These are phyloP conservation scores for Artemisia argyi DNA, from an alignment of 129 eudicot species.

Conservation along the genomic window DNA sequence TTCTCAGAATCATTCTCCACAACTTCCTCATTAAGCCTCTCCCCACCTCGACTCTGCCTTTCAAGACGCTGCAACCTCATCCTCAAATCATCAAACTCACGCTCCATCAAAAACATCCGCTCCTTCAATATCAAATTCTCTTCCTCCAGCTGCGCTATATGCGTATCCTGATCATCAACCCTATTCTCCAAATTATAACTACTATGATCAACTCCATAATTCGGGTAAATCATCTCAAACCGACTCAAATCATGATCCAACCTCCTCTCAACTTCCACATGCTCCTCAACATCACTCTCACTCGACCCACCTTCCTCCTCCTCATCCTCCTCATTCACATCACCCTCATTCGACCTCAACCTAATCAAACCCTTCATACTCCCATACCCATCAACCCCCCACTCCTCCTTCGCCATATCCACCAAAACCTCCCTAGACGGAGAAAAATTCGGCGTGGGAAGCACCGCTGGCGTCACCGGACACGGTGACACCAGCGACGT, in stretches of 20 bases:
- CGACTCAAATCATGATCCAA: slow-evolving; percentile 92
- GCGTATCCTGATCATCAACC: slow-evolving; percentile 43
- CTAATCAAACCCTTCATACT: slow-evolving; percentile 51
- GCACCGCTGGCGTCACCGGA: slow-evolving; percentile 81
- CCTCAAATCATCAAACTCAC: slow-evolving; percentile 82
- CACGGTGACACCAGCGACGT: slow-evolving; percentile 77
- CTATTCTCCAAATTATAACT: slow-evolving; percentile 39
- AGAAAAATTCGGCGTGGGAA: slow-evolving; percentile 82
- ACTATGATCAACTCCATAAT: slow-evolving; percentile 38
- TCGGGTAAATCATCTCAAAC: slow-evolving; percentile 90
- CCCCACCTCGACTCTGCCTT: slow-evolving; percentile 41
- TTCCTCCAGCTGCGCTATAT: slow-evolving; percentile 44
- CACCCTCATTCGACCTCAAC: slow-evolving; percentile 60
- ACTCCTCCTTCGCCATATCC: slow-evolving; percentile 80
- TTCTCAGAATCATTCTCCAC: slow-evolving; percentile 80
- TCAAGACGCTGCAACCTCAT: slow-evolving; percentile 75
- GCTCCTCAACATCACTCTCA: slow-evolving; percentile 94
- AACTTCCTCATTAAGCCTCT: slow-evolving; percentile 49
- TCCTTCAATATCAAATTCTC: slow-evolving; percentile 86
- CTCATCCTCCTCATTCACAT: slow-evolving; percentile 57
- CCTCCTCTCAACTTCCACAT: slow-evolving; percentile 85
- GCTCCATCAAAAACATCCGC: slow-evolving; percentile 74
- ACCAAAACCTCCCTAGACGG: slow-evolving; percentile 43
- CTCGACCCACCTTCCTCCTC: slow-evolving; percentile 77
- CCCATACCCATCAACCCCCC: slow-evolving; percentile 77